A percentile compares a stretch with the other conserved stretches of the same genome.
These are phyloP conservation scores for Trichoderma virens DNA, from an alignment of 495 filamentous ascomycete species.

Conservation along the genomic window DNA sequence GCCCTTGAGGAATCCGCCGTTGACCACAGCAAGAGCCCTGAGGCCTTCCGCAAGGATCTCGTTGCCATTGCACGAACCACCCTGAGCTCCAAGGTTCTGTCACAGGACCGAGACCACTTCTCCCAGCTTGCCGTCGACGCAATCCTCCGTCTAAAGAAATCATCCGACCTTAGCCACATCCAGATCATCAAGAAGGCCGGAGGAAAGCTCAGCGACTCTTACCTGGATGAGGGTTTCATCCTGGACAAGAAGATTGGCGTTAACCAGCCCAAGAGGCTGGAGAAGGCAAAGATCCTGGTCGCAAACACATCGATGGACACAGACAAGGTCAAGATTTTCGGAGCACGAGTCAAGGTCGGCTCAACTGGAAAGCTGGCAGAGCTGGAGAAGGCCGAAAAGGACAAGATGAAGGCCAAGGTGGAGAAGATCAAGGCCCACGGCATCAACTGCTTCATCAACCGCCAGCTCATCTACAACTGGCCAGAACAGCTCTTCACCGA, in stretches of 20 bases:
- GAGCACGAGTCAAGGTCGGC: constrained; percentile 88
- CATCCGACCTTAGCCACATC: constrained; percentile 92
- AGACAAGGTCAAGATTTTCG: constrained; percentile 99
- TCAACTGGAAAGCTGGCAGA: constrained; percentile 94
- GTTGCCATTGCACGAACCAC: constrained; percentile 91
- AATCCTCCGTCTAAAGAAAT: constrained; percentile 81
- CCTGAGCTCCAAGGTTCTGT: constrained; percentile 91
- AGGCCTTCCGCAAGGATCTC: constrained; percentile 83
- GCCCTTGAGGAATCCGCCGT: constrained; percentile 79
- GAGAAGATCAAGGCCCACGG: constrained; percentile 98
- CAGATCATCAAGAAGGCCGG: constrained; percentile 99
- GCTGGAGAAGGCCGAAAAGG: constrained; percentile 91
- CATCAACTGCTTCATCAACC: constrained; percentile 99
- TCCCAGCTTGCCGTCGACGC: constrained; percentile 87
- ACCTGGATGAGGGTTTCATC: constrained; percentile 96
- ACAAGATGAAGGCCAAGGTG: constrained; percentile 99
- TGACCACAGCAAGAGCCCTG: constrained; percentile 75
- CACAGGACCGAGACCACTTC: constrained; percentile 90
- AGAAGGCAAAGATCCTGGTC: constrained; percentile 96
- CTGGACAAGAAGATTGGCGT: constrained; percentile 98
- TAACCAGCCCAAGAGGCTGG: constrained; percentile 93
- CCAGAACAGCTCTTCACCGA: constrained; percentile 98
- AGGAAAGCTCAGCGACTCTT: constrained; percentile 93
- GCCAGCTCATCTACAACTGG: constrained; percentile 99
- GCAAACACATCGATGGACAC: constrained; percentile 99